phyloP scores from a whole-genome alignment of 495 filamentous ascomycete species.

The Daldinia loculata region DNA sequence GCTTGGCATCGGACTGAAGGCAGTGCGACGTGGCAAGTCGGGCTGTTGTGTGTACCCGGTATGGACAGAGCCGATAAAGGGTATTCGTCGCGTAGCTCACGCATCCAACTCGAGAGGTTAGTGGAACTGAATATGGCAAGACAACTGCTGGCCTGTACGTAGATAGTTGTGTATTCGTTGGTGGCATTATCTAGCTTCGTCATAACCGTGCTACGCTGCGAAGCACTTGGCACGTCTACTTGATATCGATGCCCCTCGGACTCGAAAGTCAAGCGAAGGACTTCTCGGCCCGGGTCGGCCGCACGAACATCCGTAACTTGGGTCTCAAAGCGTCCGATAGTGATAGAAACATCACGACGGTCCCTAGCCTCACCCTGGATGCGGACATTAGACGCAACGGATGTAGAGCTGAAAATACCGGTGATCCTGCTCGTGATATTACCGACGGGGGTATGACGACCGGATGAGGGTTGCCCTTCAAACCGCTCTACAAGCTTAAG shows the following conservation, averaged over 20 bases:
- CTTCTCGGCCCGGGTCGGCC: constrained; percentile 50
- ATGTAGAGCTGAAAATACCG: constrained; percentile 47
- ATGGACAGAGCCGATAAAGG: constrained; percentile 85
- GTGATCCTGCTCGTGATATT: constrained; percentile 64
- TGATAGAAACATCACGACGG: constrained; percentile 49
- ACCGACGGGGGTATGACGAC: constrained; percentile 50
- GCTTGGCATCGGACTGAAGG: constrained; percentile 95
- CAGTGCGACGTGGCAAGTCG: constrained; percentile 81
- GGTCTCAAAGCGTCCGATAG: constrained; percentile 51
- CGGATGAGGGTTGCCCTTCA: constrained; percentile 51
- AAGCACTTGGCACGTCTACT: constrained; percentile 50
- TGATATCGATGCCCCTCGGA: constrained; percentile 52
- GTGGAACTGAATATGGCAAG: constrained; percentile 81
- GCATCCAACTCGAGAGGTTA: constrained; percentile 83
- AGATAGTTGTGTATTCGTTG: constrained; percentile 75
- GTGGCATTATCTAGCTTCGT: constrained; percentile 41
- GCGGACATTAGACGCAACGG: constrained; percentile 37
- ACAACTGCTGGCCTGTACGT: constrained; percentile 67
- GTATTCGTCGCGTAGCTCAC: constrained; percentile 68
- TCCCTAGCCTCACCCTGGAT: constrained; percentile 38
- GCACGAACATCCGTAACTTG: constrained; percentile 45
- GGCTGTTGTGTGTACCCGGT: constrained; percentile 95
- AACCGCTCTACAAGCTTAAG: constrained; percentile 81
- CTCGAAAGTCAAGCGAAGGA: constrained; percentile 56
- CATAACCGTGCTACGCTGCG: constrained; percentile 48